phyloP scores from a whole-genome alignment of 768 basidiomycete genomes.

The Pleurotus platypus region DNA sequence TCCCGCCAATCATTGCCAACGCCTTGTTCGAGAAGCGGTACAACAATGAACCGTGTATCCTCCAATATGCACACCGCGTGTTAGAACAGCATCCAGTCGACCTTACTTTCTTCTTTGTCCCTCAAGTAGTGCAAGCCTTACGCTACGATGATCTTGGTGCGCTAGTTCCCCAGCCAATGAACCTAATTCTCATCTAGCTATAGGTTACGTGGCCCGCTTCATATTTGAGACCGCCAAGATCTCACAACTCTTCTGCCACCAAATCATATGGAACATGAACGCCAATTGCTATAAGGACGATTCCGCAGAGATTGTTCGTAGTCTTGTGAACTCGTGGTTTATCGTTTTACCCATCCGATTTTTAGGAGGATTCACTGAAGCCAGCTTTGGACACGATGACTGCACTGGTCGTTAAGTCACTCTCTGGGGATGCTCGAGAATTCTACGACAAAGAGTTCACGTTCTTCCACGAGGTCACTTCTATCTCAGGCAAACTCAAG shows the following conservation, averaged over 20 bases:
- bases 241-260: slow-evolving; percentile 96
- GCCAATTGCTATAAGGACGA: slow-evolving; percentile 97
- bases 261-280: slow-evolving; percentile 99
- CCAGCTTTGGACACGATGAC: slow-evolving; percentile 90
- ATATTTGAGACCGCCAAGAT: slow-evolving; percentile 97
- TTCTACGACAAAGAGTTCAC: slow-evolving; percentile 95
- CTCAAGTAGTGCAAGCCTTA: slow-evolving; percentile 95
- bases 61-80: slow-evolving; percentile 96
- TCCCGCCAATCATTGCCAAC: slow-evolving; percentile 78
- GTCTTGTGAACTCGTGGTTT: neutral
- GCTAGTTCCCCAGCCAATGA: slow-evolving; percentile 12
- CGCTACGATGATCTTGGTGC: slow-evolving; percentile 85
- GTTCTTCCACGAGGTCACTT: slow-evolving; percentile 96
- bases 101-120: slow-evolving; percentile 97
- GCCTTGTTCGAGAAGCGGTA: slow-evolving; percentile 85
- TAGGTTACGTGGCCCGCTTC: slow-evolving; percentile 92
- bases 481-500: slow-evolving; percentile 96
- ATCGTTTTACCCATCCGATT: slow-evolving; percentile 8
- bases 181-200: neutral
- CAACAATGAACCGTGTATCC: slow-evolving; percentile 74
- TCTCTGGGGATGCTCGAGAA: slow-evolving; percentile 82
- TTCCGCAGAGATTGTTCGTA: slow-evolving; percentile 70
- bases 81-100: slow-evolving; percentile 93
- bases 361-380: slow-evolving; percentile 92
- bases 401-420: slow-evolving; percentile 69